phyloP scores from a whole-genome alignment of 2,329 filamentous ascomycete species.

The Pseudogymnoascus sp. region DNA sequence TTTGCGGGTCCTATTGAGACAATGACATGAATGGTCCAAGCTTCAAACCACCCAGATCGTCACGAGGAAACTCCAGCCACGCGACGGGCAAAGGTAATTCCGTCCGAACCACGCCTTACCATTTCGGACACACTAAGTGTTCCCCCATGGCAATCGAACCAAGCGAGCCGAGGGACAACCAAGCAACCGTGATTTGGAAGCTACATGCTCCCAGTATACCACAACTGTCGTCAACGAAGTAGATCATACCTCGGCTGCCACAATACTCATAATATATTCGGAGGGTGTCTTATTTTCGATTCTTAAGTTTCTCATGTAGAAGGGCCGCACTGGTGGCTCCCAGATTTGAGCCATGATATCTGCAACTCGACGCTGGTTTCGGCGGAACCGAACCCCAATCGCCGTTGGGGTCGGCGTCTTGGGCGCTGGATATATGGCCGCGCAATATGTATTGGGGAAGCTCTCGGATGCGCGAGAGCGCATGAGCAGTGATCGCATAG shows the following conservation, averaged over 20 bases:
- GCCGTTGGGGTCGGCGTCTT: conserved; percentile 81
- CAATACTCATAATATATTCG: background rate
- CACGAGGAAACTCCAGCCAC: background rate
- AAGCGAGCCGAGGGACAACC: conserved; percentile 7
- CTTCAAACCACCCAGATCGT: background rate
- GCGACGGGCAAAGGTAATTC: background rate
- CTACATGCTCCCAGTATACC: background rate
- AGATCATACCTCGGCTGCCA: conserved; percentile 1
- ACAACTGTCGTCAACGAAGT: background rate
- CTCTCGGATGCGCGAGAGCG: conserved; percentile 89
- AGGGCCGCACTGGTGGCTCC: conserved; percentile 7
- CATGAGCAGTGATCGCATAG: conserved; percentile 91
- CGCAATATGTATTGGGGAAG: conserved; percentile 87
- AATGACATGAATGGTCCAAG: conserved; percentile 2
- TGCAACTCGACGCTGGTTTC: conserved; percentile 81
- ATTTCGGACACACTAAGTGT: background rate
- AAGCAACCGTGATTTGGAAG: conserved; percentile 2
- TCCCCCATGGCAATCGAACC: conserved; percentile 1
- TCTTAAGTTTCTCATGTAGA: conserved; percentile 1
- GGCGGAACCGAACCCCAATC: conserved; percentile 82
- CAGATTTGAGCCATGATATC: conserved; percentile 43
- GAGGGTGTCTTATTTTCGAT: background rate
- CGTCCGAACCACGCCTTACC: background rate
- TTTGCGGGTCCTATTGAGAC: background rate
- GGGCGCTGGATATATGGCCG: conserved; percentile 82